Conservation (phyloP, 208 protist genomes). For the Leishmania gerbilli region DNA sequence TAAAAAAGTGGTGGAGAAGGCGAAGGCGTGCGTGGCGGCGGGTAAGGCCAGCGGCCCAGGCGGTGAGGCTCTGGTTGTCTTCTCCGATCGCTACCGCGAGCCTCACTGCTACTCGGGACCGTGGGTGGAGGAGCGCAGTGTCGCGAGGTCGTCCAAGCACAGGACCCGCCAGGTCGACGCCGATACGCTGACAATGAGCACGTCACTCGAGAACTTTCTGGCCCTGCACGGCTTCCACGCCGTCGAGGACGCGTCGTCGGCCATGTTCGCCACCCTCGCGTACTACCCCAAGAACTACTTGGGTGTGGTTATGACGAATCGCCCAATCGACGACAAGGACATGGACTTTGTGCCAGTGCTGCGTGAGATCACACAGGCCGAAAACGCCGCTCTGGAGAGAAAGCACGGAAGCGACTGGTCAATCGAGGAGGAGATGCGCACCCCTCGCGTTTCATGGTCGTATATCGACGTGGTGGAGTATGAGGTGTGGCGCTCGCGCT, state of each 20-base stretch:
- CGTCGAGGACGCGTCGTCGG: constrained; percentile 60
- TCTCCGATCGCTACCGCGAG: constrained; percentile 59
- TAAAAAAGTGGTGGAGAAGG: constrained; percentile 44
- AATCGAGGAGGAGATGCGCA: constrained; percentile 29
- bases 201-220: constrained; percentile 51
- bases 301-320: constrained; percentile 63
- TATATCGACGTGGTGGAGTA: constrained; percentile 57
- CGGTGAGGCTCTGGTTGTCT: constrained; percentile 66
- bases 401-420: constrained; percentile 20
- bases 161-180: not conserved
- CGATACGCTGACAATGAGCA: constrained; percentile 25
- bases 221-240: constrained; percentile 67
- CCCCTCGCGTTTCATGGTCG: constrained; percentile 52
- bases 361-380: constrained; percentile 63
- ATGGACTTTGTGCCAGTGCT: constrained; percentile 67
- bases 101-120: constrained; percentile 68
- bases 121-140: constrained; percentile 51
- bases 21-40: constrained; percentile 39
- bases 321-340: constrained; percentile 41
- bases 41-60: constrained; percentile 48
- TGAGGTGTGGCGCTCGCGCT: constrained; percentile 59
- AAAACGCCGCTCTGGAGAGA: constrained; percentile 32
- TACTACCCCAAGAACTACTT: constrained; percentile 61
- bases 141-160: not conserved
- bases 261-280: constrained; percentile 49